These are phyloP conservation scores for Citrullus colocynthis DNA, from an alignment of 306 rosid genomes.

Conservation along the genomic window DNA sequence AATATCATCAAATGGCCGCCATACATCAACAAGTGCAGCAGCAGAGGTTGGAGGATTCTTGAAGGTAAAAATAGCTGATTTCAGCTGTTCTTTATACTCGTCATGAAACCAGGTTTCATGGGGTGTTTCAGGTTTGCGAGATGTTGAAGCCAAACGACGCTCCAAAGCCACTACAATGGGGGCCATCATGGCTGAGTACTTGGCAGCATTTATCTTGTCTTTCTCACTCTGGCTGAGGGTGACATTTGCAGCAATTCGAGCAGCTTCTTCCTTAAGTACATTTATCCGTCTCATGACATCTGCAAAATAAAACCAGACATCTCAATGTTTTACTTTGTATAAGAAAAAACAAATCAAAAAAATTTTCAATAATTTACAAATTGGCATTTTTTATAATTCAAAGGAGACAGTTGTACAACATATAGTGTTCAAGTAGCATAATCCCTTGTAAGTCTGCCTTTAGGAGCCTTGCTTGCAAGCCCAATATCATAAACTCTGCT, in stretches of 20 bases:
- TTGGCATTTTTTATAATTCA: not conserved
- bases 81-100: conserved; percentile 60
- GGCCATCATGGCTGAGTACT: conserved; percentile 99
- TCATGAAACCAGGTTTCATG: conserved; percentile 95
- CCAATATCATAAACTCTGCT: too few relatives aligned
- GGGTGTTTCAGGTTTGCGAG: conserved; percentile 89
- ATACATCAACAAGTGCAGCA: conserved; percentile 71
- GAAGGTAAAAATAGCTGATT: conserved; percentile 59
- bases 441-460: too few relatives aligned
- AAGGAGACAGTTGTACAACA: not conserved
- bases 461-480: too few relatives aligned
- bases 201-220: conserved; percentile 84
- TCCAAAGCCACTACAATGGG: conserved; percentile 94
- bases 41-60: conserved; percentile 72
- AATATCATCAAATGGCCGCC: conserved; percentile 82
- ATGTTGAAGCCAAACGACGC: conserved; percentile 88
- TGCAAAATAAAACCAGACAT: conserved; percentile 27
- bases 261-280: conserved; percentile 83
- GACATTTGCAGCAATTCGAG: conserved; percentile 80
- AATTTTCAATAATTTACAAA: not conserved
- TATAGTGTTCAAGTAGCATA: too few relatives aligned
- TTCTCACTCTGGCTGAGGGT: conserved; percentile 90
- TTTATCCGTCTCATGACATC: conserved; percentile 92
- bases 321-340: conserved; percentile 2
- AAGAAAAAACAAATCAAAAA: conserved; percentile 5